phyloP scores from a whole-genome alignment of 2,329 filamentous ascomycete genomes.

The Coleophoma cylindrospora region DNA sequence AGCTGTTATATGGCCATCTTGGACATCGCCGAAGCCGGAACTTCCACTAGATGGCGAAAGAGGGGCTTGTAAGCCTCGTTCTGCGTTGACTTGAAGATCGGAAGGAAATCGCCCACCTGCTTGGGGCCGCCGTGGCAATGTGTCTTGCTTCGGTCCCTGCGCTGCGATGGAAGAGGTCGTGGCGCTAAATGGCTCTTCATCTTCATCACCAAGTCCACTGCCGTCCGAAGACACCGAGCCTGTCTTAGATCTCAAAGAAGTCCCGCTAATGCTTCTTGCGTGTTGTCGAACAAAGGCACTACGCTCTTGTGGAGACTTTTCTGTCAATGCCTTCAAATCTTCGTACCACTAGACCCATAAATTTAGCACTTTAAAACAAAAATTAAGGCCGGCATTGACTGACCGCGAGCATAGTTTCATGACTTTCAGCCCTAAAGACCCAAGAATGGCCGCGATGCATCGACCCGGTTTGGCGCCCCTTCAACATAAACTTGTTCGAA shows the following conservation, averaged over 20 bases:
- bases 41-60: conserved; percentile 78
- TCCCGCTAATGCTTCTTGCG: conserved; percentile 69
- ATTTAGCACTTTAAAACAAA: no score
- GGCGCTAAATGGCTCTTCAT: conserved; percentile 58
- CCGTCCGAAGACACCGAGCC: conserved; percentile 65
- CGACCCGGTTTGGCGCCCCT: conserved; percentile 86
- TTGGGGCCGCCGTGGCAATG: conserved; percentile 64
- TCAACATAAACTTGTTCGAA: conserved; percentile 97
- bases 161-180: conserved; percentile 51
- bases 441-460: conserved; percentile 81
- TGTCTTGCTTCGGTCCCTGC: conserved; percentile 43
- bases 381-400: no score
- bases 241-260: conserved; percentile 46
- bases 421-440: conserved; percentile 66
- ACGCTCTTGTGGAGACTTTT: conserved; percentile 83
- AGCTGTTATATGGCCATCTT: conserved; percentile 55
- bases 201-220: conserved; percentile 70
- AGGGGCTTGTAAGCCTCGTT: conserved; percentile 75
- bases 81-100: conserved; percentile 76
- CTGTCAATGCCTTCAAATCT: conserved; percentile 84
- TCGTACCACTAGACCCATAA: conserved; percentile 62
- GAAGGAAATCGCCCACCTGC: conserved; percentile 96
- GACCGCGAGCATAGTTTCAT: conserved; percentile 87
- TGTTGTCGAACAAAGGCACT: conserved; percentile 82
- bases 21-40: conserved; percentile 48